Base-by-base conservation (phyloP, 78 protist genomes). In the Dictyostelium intermedium region DNA sequence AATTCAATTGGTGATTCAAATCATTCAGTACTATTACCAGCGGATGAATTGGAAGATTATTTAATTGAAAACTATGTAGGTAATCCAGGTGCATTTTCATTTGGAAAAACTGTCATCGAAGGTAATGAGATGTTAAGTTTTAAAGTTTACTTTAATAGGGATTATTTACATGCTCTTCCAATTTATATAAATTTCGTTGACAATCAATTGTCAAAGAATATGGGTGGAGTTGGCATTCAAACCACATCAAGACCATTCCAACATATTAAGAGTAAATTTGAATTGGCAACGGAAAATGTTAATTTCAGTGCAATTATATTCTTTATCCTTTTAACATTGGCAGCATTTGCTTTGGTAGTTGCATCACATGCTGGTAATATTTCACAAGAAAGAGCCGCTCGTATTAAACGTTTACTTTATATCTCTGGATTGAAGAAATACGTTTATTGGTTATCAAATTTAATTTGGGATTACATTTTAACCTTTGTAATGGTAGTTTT, bases 391-490 rank as follows among this genome's bases (percentile, higher is more conserved):
- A 82, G 91, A 50, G 69, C 60, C 2, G 11, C 41, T 23, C 32
- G 60, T 13, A 45, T 85, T 27, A 85, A 85, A 73, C 32, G 91
- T 25, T 41, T 85, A 69, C 30, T 85, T 3, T 85, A 85, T 14
- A 85, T 85, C 0, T 85, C 91, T 3, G 91, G 91, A 25, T 85
- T 80, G 10, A 85, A 85, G 20, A 85, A 85, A 43, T 50, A 47
- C 35, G 56, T 74, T 14, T 85, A 85, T 43, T 85, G 91, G 91
- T 47, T 85, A 34, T 45, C 83, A 14, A 85, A 73, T 74, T 18
- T 85, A 23, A 53, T 70, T 47, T 85, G 91, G 91, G 91, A 85
- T 47, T 73, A 47, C 13, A 16, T 39, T 11, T 39, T 73, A 11
- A 23, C 82, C 27, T 18, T 50, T 10, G 8, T 74, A 5, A 43